Percentiles rank a stretch among this genome's conserved stretches.
phyloP scores from a whole-genome alignment of 805 yeast species.

The Pichia gijzeniarum region DNA sequence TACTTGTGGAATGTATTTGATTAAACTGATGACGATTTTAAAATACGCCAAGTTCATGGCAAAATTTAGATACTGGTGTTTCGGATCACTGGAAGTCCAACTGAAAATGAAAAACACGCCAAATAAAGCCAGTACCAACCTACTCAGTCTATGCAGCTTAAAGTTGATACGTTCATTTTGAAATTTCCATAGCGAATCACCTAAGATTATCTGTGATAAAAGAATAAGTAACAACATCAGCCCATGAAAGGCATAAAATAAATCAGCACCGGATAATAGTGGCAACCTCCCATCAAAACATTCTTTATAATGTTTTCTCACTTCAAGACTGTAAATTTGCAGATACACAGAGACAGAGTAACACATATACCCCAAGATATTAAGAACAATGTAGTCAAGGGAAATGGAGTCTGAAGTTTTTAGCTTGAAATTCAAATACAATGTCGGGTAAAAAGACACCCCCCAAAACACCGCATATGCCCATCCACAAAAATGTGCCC shows the following conservation, averaged over 20 bases:
- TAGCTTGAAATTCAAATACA: constrained; percentile 34
- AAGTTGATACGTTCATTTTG: constrained; percentile 25
- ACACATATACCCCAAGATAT: constrained; percentile 42
- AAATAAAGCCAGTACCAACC: constrained; percentile 11
- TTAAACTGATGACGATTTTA: constrained; percentile 38
- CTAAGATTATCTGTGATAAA: constrained; percentile 33
- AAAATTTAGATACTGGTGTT: constrained; percentile 30
- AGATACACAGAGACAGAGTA: constrained; percentile 36
- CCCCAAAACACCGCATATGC: constrained; percentile 31
- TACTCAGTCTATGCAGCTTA: constrained; percentile 20
- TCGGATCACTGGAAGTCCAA: constrained; percentile 6
- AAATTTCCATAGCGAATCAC: constrained; percentile 31
- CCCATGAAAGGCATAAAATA: constrained; percentile 45
- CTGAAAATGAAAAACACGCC: constrained; percentile 16
- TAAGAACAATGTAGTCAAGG: constrained; percentile 40
- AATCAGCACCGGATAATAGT: constrained; percentile 37
- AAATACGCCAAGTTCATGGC: constrained; percentile 38
- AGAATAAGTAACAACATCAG: constrained; percentile 34
- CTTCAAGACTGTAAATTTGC: constrained; percentile 34
- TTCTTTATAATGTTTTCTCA: constrained; percentile 26
- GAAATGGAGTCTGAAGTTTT: constrained; percentile 45
- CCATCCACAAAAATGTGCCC: constrained; percentile 25
- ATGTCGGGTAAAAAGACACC: constrained; percentile 45
- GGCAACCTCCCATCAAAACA: constrained; percentile 34
- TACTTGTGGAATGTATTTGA: constrained; percentile 48